Evolutionary conservation across 192 early-diverging fungal species (phyloP).

Genomic region (Obelidium mucronatum): DNA sequence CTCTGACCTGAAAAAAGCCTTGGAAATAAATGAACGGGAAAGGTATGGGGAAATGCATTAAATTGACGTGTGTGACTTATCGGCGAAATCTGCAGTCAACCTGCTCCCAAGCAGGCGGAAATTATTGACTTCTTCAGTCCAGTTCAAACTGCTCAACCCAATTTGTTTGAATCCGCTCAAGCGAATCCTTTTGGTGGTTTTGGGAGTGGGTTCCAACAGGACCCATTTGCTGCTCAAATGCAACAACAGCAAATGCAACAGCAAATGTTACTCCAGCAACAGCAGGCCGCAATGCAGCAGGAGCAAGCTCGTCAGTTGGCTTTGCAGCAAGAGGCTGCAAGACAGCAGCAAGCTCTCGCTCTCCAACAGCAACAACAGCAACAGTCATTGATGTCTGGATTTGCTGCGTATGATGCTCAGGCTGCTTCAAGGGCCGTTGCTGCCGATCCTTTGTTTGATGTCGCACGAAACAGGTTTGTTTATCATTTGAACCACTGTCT

Average conservation of each 20-base stretch:
- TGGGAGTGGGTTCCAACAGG: constrained; percentile 30
- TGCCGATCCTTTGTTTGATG: constrained; percentile 29
- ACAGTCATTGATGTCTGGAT: constrained; percentile 4
- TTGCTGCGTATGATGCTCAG: constrained; percentile 20
- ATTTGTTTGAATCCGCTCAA: background rate
- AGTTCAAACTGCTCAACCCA: constrained; percentile 41
- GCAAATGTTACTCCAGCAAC: constrained; percentile 40
- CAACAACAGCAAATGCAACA: constrained; percentile 50
- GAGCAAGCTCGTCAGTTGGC: constrained; percentile 34
- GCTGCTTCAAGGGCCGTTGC: constrained; percentile 17
- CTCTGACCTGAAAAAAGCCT: constrained; percentile 52
- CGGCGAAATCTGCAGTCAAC: background rate
- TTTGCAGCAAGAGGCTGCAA: constrained; percentile 38
- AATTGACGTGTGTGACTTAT: too few species aligned
- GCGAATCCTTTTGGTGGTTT: constrained; percentile 36
- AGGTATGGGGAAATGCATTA: too few species aligned
- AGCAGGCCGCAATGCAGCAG: constrained; percentile 52
- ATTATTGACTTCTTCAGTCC: constrained; percentile 59
- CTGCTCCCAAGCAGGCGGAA: constrained; percentile 29
- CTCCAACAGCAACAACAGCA: constrained; percentile 41
- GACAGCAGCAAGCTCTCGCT: constrained; percentile 35
- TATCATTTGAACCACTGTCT: too few species aligned
- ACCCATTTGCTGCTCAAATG: constrained; percentile 39
- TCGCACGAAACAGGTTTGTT: constrained; percentile 20
- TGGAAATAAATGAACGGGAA: constrained; percentile 56